phyloP scores from a whole-genome alignment of 148 eudicot genomes.

The Linanthus parryae region DNA sequence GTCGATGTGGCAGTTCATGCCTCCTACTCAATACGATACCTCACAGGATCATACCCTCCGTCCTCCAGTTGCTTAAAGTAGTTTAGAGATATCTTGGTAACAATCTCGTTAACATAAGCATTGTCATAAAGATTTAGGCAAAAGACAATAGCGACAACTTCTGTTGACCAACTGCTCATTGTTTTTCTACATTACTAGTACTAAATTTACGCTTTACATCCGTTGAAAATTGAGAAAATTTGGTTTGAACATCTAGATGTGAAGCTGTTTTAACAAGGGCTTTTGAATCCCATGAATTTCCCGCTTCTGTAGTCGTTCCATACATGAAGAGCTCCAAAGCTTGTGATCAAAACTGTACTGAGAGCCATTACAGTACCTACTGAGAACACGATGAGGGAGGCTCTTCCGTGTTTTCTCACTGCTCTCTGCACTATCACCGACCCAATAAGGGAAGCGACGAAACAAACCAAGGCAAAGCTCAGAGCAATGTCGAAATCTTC shows the following conservation, averaged over 20 bases:
- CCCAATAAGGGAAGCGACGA: constrained; percentile 37
- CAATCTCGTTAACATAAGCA: too few species aligned
- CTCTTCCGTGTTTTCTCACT: constrained; percentile 32
- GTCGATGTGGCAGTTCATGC: constrained; percentile 57
- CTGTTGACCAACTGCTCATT: too few species aligned
- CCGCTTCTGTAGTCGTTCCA: constrained; percentile 48
- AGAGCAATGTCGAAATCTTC: constrained; percentile 26
- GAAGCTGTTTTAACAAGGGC: constrained; percentile 36
- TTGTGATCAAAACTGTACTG: constrained; percentile 50
- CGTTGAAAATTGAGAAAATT: too few species aligned
- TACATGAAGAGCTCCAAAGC: constrained; percentile 44
- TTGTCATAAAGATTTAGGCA: too few species aligned
- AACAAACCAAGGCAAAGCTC: constrained; percentile 30
- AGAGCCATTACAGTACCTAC: constrained; percentile 48
- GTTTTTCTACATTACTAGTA: too few species aligned
- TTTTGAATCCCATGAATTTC: constrained; percentile 46
- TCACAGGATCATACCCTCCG: constrained; percentile 53
- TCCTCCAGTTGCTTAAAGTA: too few species aligned
- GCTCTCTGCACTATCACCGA: constrained; percentile 35
- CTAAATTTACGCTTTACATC: too few species aligned
- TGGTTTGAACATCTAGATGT: too few species aligned
- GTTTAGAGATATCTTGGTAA: too few species aligned
- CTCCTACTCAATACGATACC: constrained; percentile 45
- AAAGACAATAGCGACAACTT: too few species aligned
- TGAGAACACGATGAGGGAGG: constrained; percentile 55